Percentiles rank a stretch among this genome's conserved stretches.
Evolutionary conservation across 352 stramenopile species (phyloP).

Genomic region (Phytophthora kernoviae): DNA sequence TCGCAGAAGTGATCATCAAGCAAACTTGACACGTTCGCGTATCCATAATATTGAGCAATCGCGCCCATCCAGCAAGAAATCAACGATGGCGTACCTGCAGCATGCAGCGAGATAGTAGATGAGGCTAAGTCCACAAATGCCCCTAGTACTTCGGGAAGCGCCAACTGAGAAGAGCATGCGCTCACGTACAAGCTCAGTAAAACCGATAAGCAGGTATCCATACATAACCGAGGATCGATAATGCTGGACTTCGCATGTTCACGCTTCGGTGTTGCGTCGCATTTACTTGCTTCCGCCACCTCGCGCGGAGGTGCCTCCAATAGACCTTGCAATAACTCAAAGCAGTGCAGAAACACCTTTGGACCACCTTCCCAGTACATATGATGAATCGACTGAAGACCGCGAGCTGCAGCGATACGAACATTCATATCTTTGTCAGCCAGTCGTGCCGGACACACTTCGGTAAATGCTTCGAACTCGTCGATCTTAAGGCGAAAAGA

Average conservation of each 20-base stretch:
- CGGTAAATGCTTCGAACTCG: slow-evolving; percentile 61
- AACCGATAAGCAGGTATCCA: slow-evolving; percentile 51
- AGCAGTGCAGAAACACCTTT: slow-evolving; percentile 64
- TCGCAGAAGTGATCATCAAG: slow-evolving; percentile 72
- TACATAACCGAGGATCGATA: slow-evolving; percentile 25
- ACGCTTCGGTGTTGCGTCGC: too few relatives aligned
- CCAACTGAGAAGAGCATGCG: slow-evolving; percentile 62
- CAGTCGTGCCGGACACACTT: slow-evolving; percentile 47
- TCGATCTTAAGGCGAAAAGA: slow-evolving; percentile 67
- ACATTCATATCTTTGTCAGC: slow-evolving; percentile 64
- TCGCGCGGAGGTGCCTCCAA: slow-evolving; percentile 23
- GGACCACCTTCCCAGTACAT: slow-evolving; percentile 81
- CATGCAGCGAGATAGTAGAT: slow-evolving; percentile 41
- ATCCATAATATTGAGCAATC: slow-evolving; percentile 56
- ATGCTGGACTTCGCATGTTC: slow-evolving; percentile 9
- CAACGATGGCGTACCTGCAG: slow-evolving; percentile 32
- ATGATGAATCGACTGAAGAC: slow-evolving; percentile 73
- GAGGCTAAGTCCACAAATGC: slow-evolving; percentile 57
- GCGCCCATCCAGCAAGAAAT: slow-evolving; percentile 51
- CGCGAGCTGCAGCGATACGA: slow-evolving; percentile 45
- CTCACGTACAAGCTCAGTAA: slow-evolving; percentile 68
- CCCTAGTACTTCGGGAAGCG: slow-evolving; percentile 55
- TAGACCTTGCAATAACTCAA: slow-evolving; percentile 29
- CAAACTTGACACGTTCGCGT: slow-evolving; percentile 43
- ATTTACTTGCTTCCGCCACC: slow-evolving; percentile 1